phyloP scores from a whole-genome alignment of 2,329 filamentous ascomycete species.

The Dryadomyces quercivorus region DNA sequence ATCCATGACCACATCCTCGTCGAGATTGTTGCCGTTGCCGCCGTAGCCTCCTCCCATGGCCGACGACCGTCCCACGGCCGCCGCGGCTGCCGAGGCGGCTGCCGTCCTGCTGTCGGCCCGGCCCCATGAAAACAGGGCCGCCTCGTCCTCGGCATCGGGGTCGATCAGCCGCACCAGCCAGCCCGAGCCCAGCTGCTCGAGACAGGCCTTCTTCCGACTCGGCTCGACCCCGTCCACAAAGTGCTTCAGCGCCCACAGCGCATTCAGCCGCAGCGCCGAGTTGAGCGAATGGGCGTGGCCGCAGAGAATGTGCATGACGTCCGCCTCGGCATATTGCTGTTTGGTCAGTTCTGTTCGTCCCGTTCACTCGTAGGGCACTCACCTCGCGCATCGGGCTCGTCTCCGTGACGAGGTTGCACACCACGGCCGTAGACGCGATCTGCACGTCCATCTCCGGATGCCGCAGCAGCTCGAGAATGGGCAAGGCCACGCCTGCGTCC shows the following conservation, averaged over 20 bases:
- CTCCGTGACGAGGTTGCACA: conserved; percentile 77
- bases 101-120: conserved; percentile 10
- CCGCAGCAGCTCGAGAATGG: conserved; percentile 62
- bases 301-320: conserved; percentile 66
- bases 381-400: conserved; percentile 88
- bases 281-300: conserved; percentile 74
- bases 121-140: conserved; percentile 21
- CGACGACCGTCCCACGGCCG: conserved; percentile 18
- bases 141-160: conserved; percentile 43
- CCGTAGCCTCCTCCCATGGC: background rate
- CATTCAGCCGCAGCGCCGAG: conserved; percentile 68
- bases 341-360: background rate
- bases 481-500: conserved; percentile 69
- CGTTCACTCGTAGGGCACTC: conserved; percentile 24
- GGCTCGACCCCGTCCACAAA: conserved; percentile 62
- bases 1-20: conserved; percentile 8
- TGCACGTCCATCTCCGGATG: conserved; percentile 69
- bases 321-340: conserved; percentile 59
- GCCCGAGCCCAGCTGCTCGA: conserved; percentile 63
- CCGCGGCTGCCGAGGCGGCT: conserved; percentile 5
- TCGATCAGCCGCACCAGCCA: conserved; percentile 75
- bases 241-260: conserved; percentile 90
- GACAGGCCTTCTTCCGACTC: conserved; percentile 61
- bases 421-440: conserved; percentile 70
- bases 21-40: background rate